A percentile compares a stretch with the other conserved stretches of the same genome.
phyloP scores from a whole-genome alignment of 345 rosid genomes.

The Eucalyptus sp. region DNA sequence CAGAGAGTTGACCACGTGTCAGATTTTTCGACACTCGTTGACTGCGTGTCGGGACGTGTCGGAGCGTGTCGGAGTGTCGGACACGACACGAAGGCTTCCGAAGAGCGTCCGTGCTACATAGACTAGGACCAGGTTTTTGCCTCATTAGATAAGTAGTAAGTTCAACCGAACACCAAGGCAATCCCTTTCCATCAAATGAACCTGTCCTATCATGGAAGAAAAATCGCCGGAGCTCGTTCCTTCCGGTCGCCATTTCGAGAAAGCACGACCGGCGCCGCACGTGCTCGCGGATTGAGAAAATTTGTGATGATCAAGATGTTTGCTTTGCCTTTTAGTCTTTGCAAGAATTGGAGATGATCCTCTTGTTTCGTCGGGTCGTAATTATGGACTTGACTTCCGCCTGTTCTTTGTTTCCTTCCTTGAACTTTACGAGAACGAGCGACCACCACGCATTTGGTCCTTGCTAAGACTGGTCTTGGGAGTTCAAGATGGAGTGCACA shows the following conservation, averaged over 20 bases:
- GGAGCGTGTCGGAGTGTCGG: too few species aligned
- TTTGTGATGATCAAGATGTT: neutral
- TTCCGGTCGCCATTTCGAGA: rapidly evolving
- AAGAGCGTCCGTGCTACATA: neutral
- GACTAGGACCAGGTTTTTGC: rapidly evolving
- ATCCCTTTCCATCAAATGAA: too few species aligned
- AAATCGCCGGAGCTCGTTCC: rapidly evolving
- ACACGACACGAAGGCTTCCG: too few species aligned
- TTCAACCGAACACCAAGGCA: neutral
- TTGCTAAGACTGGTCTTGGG: rapidly evolving
- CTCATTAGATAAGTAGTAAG: neutral
- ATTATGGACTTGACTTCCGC: neutral
- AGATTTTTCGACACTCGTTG: too few species aligned
- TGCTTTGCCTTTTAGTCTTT: neutral
- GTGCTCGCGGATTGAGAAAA: neutral
- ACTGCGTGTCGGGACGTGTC: too few species aligned
- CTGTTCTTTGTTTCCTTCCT: neutral
- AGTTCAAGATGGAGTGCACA: neutral
- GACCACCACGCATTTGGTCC: neutral
- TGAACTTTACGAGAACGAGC: neutral
- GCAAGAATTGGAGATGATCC: neutral
- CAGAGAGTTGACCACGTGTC: too few species aligned
- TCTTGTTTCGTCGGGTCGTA: neutral
- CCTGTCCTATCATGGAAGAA: neutral
- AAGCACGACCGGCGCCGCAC: rapidly evolving